A percentile compares a stretch with the other conserved stretches of the same genome.
Evolutionary conservation across 345 rosid species (phyloP).

Genomic region (Brassica carinata): DNA sequence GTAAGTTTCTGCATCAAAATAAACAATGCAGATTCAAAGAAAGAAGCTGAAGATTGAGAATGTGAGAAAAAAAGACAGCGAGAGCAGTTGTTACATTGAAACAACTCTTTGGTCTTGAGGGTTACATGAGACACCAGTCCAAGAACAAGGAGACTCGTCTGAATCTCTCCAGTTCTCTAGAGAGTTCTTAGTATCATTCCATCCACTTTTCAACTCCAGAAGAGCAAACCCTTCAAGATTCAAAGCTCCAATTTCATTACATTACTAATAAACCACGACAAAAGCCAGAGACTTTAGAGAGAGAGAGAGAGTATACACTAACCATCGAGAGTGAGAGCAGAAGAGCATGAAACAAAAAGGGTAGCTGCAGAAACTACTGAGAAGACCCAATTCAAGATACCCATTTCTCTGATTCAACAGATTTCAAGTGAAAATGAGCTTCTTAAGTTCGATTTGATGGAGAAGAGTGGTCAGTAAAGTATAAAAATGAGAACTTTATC

Average conservation of each 20-base stretch:
- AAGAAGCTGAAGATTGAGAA: constrained; percentile 2
- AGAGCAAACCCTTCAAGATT: constrained; percentile 59
- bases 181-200: constrained; percentile 72
- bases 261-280: not conserved
- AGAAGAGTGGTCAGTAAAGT: not conserved
- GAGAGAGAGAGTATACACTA: constrained; percentile 17
- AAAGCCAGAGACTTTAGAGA: not conserved
- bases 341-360: constrained; percentile 31
- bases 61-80: not conserved
- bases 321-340: constrained; percentile 42
- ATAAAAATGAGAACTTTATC: not conserved
- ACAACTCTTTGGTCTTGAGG: constrained; percentile 67
- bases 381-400: constrained; percentile 15
- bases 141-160: constrained; percentile 79
- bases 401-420: constrained; percentile 18
- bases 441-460: not conserved
- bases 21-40: not conserved
- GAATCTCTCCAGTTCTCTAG: constrained; percentile 73
- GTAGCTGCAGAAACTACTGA: constrained; percentile 22
- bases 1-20: constrained; percentile 62
- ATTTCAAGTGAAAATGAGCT: not conserved
- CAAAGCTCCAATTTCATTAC: not conserved
- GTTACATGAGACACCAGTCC: constrained; percentile 90
- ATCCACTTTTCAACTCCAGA: constrained; percentile 66
- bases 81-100: constrained; percentile 52